Evolutionary conservation across 495 filamentous ascomycete species (phyloP).

Genomic region (Tetracladium setigerum): DNA sequence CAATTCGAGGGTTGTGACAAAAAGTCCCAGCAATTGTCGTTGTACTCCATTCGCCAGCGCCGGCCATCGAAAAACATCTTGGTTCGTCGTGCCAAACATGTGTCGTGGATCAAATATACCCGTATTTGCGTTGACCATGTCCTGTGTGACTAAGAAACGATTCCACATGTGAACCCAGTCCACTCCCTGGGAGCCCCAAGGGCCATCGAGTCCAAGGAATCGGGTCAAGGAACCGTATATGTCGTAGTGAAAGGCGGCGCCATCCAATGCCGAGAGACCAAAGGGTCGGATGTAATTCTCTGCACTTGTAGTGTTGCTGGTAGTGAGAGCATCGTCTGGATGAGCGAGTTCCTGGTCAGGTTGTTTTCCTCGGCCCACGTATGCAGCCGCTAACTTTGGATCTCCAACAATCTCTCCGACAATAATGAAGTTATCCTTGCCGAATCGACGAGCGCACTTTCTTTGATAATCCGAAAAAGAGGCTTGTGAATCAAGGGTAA

Average conservation of each 20-base stretch:
- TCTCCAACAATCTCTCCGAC: slow-evolving; percentile 59
- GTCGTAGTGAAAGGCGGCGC: slow-evolving; percentile 63
- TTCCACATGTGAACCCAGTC: slow-evolving; percentile 54
- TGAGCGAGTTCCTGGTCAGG: slow-evolving; percentile 41
- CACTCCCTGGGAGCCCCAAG: slow-evolving; percentile 51
- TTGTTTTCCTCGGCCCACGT: slow-evolving; percentile 57
- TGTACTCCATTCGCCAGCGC: slow-evolving; percentile 53
- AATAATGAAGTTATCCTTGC: slow-evolving; percentile 58
- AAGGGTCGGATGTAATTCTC: slow-evolving; percentile 50
- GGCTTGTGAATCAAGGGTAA: slow-evolving; percentile 58
- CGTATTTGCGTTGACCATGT: slow-evolving; percentile 57
- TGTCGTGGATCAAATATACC: slow-evolving; percentile 61
- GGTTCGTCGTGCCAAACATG: slow-evolving; percentile 63
- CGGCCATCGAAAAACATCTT: slow-evolving; percentile 73
- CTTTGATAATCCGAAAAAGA: slow-evolving; percentile 44
- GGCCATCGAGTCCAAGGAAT: slow-evolving; percentile 47
- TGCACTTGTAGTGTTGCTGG: slow-evolving; percentile 35
- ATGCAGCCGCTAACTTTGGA: slow-evolving; percentile 56
- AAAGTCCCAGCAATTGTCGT: slow-evolving; percentile 52
- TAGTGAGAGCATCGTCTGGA: slow-evolving; percentile 36
- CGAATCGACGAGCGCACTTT: slow-evolving; percentile 44
- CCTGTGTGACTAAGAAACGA: slow-evolving; percentile 53
- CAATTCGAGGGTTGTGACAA: slow-evolving; percentile 58
- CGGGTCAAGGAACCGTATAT: slow-evolving; percentile 61
- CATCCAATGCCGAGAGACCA: slow-evolving; percentile 59